These are phyloP conservation scores for Alnus glutinosa DNA, from an alignment of 306 rosid genomes.

Conservation along the genomic window DNA sequence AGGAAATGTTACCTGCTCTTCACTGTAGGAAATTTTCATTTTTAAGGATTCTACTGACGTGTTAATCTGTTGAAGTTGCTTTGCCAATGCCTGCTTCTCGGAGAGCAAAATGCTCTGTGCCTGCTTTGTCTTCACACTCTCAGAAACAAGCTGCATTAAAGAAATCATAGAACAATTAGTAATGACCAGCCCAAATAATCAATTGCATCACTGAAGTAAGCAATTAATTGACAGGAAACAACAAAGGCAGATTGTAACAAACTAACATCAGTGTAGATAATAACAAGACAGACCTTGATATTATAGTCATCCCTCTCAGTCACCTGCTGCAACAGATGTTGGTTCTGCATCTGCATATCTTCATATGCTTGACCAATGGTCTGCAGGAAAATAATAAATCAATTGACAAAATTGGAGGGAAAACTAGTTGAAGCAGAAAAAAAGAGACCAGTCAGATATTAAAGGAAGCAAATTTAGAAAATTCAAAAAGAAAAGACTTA, in stretches of 20 bases:
- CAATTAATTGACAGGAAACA: constrained; percentile 6
- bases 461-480: constrained; percentile 10
- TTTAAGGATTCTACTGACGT: constrained; percentile 56
- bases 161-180: constrained; percentile 18
- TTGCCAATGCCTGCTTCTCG: constrained; percentile 77
- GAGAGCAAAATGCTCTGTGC: constrained; percentile 54
- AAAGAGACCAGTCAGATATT: background rate
- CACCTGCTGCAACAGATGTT: constrained; percentile 83
- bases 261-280: constrained; percentile 21
- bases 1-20: constrained; percentile 64
- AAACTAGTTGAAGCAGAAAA: constrained; percentile 1
- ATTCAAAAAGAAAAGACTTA: background rate
- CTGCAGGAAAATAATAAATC: constrained; percentile 44
- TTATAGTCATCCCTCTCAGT: constrained; percentile 95
- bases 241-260: constrained; percentile 6
- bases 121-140: constrained; percentile 89
- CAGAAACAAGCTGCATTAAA: constrained; percentile 87
- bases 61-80: constrained; percentile 74
- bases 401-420: constrained; percentile 14
- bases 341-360: constrained; percentile 98
- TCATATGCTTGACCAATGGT: constrained; percentile 98
- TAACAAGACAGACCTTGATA: constrained; percentile 63
- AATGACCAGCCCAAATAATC: constrained; percentile 25
- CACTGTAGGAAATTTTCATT: constrained; percentile 55
- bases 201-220: constrained; percentile 12